Evolutionary conservation across 2,329 filamentous ascomycete species (phyloP), one percentile per base, ranked within the genome.

Genomic region (Bimuria novae-zelandiae): DNA sequence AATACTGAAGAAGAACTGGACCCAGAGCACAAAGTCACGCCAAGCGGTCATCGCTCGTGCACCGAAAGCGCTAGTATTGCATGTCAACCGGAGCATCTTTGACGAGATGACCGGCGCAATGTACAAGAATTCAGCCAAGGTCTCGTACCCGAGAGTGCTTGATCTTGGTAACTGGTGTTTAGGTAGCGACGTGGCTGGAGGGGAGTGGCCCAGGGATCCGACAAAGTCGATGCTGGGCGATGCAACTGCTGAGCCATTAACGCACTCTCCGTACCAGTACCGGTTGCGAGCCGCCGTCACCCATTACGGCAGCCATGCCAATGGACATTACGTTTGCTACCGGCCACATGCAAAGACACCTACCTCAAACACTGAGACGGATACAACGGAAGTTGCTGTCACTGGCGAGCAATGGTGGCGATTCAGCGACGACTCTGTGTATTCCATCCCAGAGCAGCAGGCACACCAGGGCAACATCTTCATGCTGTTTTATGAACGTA

Each of bases 301-400:
- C 1, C 94, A 97, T 69, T 90, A 89, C 56, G 94, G 94, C 3
- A 82, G 89, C 27, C 94, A 97, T 71, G 92, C 97, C 57, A 96
- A 96, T 64, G 94, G 94, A 0, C 94, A 99, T 75, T 97, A 99
- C 64, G 86, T 97, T 33, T 96, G 91, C 70, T 96, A 94, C 72
- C 84, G 90, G 46, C 89, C 88, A 65, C 87, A 90, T 65, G 80
- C 84, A 36, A 40, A 43, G 49, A 17, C 57, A 21, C 40, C 33
- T 36, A 14, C 17, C 21, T 25, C 29, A 4, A 7, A 19, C 11
- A 40, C 50, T 7, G 17, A 35, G 3, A 68, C 58, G n/a, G 59
- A 59, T 5, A 57, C 73, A 2, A 55, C 63, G 5, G 57, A 64
- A 12, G 57, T 62, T 1, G 56, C 73, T 2, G 50, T 61, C 3